Percentiles rank a stretch among this genome's conserved stretches.
phyloP scores from a whole-genome alignment of 495 filamentous ascomycete species.

The Aspergillus leporis region DNA sequence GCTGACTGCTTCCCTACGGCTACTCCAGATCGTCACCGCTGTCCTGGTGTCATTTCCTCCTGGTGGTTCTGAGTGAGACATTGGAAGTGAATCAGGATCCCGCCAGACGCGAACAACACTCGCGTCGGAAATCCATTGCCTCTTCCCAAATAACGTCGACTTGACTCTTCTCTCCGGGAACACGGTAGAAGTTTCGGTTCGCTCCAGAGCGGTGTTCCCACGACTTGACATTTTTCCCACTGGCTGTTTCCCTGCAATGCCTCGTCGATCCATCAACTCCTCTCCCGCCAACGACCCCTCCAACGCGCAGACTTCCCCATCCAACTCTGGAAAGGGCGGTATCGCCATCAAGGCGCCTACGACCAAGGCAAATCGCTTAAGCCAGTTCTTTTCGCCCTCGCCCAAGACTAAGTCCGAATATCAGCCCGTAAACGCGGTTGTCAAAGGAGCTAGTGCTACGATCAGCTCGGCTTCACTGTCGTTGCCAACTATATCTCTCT shows the following conservation, averaged over 20 bases:
- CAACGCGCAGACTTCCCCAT: slow-evolving; percentile 44
- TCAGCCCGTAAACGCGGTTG: slow-evolving; percentile 53
- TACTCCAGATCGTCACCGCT: slow-evolving; percentile 8
- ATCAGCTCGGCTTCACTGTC: slow-evolving; percentile 74
- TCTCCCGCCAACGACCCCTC: slow-evolving; percentile 47
- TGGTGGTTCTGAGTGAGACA: not conserved
- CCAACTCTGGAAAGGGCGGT: slow-evolving; percentile 51
- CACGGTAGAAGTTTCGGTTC: slow-evolving; percentile 1
- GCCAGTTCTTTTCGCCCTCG: slow-evolving; percentile 58
- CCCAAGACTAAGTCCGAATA: slow-evolving; percentile 54
- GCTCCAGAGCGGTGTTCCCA: slow-evolving; percentile 15
- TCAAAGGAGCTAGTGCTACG: slow-evolving; percentile 57
- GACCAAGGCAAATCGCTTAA: slow-evolving; percentile 64
- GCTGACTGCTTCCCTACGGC: slow-evolving; percentile 7
- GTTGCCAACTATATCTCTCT: slow-evolving; percentile 89
- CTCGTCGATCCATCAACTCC: slow-evolving; percentile 54
- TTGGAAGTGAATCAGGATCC: not conserved
- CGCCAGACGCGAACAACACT: not conserved
- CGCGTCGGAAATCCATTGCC: not conserved
- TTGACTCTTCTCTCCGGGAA: slow-evolving; percentile 7
- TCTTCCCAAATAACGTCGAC: not conserved
- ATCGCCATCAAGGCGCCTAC: slow-evolving; percentile 51
- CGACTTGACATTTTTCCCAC: slow-evolving; percentile 20
- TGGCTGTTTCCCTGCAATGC: slow-evolving; percentile 51
- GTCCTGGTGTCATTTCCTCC: not conserved